A percentile compares a stretch with the other conserved stretches of the same genome.
phyloP scores from a whole-genome alignment of 2,329 filamentous ascomycete species.

The Hymenoscyphus fructigenus region DNA sequence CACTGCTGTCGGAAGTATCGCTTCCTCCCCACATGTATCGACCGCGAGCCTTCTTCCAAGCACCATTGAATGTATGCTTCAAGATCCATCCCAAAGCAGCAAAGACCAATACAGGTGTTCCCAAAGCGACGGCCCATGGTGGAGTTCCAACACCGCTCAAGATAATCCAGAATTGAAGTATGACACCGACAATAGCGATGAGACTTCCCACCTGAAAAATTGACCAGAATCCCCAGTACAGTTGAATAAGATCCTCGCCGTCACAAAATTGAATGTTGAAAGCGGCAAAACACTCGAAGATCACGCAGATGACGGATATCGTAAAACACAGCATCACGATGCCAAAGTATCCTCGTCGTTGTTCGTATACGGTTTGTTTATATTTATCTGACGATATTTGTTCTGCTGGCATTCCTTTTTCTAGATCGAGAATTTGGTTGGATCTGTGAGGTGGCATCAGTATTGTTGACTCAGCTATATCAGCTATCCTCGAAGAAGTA shows the following conservation, averaged over 20 bases:
- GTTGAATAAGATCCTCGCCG: constrained; percentile 56
- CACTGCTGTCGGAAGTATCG: background rate
- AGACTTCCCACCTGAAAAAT: constrained; percentile 58
- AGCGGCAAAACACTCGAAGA: constrained; percentile 52
- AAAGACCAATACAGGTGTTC: constrained; percentile 59
- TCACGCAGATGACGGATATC: constrained; percentile 45
- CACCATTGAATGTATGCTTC: constrained; percentile 33
- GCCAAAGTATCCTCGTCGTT: constrained; percentile 40
- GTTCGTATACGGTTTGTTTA: constrained; percentile 15
- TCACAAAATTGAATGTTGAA: constrained; percentile 52
- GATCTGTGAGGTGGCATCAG: constrained; percentile 19
- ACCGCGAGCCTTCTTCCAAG: constrained; percentile 4
- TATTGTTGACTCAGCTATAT: background rate
- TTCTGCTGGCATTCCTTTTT: constrained; percentile 14
- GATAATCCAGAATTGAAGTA: constrained; percentile 52
- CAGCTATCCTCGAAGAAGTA: background rate
- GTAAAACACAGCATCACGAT: constrained; percentile 47
- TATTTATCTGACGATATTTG: constrained; percentile 31
- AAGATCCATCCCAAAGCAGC: constrained; percentile 46
- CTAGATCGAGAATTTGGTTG: constrained; percentile 20
- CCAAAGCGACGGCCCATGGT: constrained; percentile 59
- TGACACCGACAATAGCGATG: constrained; percentile 58
- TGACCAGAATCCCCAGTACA: constrained; percentile 63
- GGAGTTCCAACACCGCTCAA: constrained; percentile 52
- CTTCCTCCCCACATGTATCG: constrained; percentile 6